phyloP scores from a whole-genome alignment of 2,329 filamentous ascomycete genomes.

The Ophiostoma montium region DNA sequence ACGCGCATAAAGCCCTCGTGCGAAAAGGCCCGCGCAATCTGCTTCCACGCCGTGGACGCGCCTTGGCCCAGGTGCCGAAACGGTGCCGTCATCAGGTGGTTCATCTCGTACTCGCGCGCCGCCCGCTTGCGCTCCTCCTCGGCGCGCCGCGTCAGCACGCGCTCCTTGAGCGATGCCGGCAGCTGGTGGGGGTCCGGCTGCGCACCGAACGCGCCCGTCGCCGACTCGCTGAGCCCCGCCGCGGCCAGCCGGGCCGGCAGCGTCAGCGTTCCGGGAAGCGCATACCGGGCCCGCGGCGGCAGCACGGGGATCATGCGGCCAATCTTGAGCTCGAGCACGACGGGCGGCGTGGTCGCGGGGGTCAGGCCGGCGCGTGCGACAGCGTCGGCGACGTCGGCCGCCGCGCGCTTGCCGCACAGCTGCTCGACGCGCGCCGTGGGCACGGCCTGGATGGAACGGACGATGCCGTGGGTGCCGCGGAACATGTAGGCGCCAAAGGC shows the following conservation, averaged over 20 bases:
- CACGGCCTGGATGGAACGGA: constrained; percentile 43
- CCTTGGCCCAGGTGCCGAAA: constrained; percentile 36
- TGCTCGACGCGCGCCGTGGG: constrained; percentile 20
- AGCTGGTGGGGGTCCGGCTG: neutral
- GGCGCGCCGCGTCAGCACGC: constrained; percentile 18
- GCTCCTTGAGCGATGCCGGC: constrained; percentile 11
- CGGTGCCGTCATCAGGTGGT: constrained; percentile 42
- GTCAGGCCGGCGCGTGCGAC: constrained; percentile 10
- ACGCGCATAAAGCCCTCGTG: constrained; percentile 38
- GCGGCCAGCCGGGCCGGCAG: neutral
- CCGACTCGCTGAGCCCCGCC: neutral
- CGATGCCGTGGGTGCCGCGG: constrained; percentile 40
- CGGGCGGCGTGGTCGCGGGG: constrained; percentile 12
- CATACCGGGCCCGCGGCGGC: constrained; percentile 27
- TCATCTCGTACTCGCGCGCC: constrained; percentile 35
- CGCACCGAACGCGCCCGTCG: neutral
- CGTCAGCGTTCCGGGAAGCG: constrained; percentile 22
- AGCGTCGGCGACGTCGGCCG: constrained; percentile 9
- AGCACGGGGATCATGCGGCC: constrained; percentile 36
- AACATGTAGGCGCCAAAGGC: constrained; percentile 46
- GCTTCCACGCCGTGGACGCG: constrained; percentile 27
- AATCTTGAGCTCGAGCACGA: constrained; percentile 39
- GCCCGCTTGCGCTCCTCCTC: constrained; percentile 25
- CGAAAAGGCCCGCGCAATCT: constrained; percentile 36
- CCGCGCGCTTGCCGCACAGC: constrained; percentile 7